These are phyloP conservation scores for Nitzschia sp. DNA, from an alignment of 108 stramenopile species.

Conservation along the genomic window DNA sequence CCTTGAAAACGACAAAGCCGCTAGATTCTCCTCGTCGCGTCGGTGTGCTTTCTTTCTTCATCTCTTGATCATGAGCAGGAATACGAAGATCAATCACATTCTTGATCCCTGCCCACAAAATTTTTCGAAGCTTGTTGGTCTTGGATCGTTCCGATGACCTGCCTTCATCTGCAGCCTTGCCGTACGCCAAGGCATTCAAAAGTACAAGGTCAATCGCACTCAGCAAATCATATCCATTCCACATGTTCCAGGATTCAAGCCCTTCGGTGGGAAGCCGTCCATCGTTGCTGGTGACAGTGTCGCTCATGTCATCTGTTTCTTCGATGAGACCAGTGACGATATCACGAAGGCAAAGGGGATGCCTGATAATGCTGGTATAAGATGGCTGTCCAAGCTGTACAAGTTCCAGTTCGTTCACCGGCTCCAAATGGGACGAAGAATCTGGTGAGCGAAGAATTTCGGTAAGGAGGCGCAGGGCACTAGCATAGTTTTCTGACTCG, in stretches of 20 bases:
- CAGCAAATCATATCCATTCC: constrained; percentile 60
- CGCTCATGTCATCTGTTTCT: constrained; percentile 23
- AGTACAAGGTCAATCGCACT: constrained; percentile 76
- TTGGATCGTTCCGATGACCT: constrained; percentile 38
- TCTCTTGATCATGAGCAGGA: constrained; percentile 7
- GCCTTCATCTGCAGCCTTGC: constrained; percentile 37
- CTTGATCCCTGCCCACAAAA: constrained; percentile 61
- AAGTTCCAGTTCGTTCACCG: constrained; percentile 44
- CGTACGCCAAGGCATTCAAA: constrained; percentile 69
- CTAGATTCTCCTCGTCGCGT: constrained; percentile 55
- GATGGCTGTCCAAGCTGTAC: constrained; percentile 28
- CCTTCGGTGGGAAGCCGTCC: constrained; percentile 37
- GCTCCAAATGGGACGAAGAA: constrained; percentile 46
- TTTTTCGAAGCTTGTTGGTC: constrained; percentile 53
- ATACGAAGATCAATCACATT: constrained; percentile 27
- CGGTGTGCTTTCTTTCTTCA: constrained; percentile 32
- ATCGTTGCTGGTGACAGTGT: constrained; percentile 22
- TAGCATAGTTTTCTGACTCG: constrained; percentile 34
- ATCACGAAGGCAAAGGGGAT: constrained; percentile 66
- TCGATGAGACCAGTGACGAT: constrained; percentile 50
- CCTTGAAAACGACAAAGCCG: constrained; percentile 56
- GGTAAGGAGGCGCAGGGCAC: constrained; percentile 44
- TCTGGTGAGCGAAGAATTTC: constrained; percentile 45
- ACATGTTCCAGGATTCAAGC: constrained; percentile 65
- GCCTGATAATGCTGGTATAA: constrained; percentile 49